These are phyloP conservation scores for Petunia secreta DNA, from an alignment of 257 asterid species.

Conservation along the genomic window DNA sequence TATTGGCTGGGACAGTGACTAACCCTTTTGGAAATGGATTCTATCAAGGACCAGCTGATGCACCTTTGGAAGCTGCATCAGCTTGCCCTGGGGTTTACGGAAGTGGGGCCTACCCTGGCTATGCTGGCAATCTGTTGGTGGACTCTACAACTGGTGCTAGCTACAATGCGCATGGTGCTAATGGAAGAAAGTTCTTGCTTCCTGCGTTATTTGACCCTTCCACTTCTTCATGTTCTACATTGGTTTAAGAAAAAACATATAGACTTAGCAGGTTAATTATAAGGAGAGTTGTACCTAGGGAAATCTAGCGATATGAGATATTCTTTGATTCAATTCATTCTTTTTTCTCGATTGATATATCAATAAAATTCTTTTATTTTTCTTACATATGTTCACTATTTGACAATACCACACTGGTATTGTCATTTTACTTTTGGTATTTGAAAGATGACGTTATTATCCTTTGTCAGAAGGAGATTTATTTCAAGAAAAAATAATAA, in stretches of 20 bases:
- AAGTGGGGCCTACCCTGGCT: slow-evolving; percentile 65
- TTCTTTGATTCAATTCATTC: slow-evolving; percentile 27
- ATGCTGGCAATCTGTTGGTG: slow-evolving; percentile 58
- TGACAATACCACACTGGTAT: neutral
- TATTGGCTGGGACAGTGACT: slow-evolving; percentile 57
- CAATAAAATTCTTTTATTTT: neutral
- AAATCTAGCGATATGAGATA: neutral
- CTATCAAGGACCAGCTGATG: slow-evolving; percentile 55
- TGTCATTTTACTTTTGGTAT: neutral
- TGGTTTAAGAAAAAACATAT: slow-evolving; percentile 36
- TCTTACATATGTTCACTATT: neutral
- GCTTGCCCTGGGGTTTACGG: slow-evolving; percentile 66
- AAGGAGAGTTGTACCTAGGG: neutral
- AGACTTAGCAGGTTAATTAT: neutral
- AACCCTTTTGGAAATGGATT: slow-evolving; percentile 63
- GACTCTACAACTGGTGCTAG: slow-evolving; percentile 61
- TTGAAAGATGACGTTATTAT: neutral
- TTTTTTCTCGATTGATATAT: neutral
- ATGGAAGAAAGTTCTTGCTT: slow-evolving; percentile 50
- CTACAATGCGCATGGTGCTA: slow-evolving; percentile 57
- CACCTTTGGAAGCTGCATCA: slow-evolving; percentile 63
- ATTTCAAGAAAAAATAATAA: neutral
- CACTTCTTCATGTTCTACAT: slow-evolving; percentile 47
- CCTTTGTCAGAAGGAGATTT: neutral
- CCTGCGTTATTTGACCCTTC: slow-evolving; percentile 60